phyloP scores from a whole-genome alignment of 208 protist genomes.

The Trichomonas tenax region DNA sequence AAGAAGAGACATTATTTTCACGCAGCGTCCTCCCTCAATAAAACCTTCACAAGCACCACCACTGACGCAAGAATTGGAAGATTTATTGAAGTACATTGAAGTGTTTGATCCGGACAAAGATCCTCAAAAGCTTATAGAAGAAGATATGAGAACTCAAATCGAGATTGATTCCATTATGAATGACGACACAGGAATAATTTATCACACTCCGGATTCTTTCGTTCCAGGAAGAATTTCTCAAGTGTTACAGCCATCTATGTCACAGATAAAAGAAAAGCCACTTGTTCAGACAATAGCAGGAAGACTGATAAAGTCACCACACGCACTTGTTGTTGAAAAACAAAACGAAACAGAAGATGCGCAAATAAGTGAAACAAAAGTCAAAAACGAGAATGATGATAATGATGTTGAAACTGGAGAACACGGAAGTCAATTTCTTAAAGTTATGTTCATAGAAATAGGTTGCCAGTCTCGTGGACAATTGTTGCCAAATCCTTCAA shows the following conservation, averaged over 20 bases:
- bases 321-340: background rate
- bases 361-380: background rate
- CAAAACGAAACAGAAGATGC: background rate
- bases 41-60: background rate
- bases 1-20: background rate
- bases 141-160: background rate
- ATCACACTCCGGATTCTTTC: background rate
- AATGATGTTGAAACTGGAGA: background rate
- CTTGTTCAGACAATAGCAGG: background rate
- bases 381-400: background rate
- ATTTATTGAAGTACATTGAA: background rate
- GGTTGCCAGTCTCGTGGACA: background rate
- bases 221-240: background rate
- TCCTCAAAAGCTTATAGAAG: background rate
- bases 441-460: background rate
- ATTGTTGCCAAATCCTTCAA: background rate
- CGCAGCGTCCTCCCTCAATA: background rate
- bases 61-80: background rate
- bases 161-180: constrained; percentile 1
- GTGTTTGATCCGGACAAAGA: background rate
- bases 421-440: background rate
- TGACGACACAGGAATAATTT: background rate
- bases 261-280: background rate
- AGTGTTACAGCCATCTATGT: background rate
- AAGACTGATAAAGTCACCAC: background rate